Percentiles rank a stretch among this genome's conserved stretches.
phyloP scores from a whole-genome alignment of 495 filamentous ascomycete genomes.

The Diplogelasinospora grovesii region DNA sequence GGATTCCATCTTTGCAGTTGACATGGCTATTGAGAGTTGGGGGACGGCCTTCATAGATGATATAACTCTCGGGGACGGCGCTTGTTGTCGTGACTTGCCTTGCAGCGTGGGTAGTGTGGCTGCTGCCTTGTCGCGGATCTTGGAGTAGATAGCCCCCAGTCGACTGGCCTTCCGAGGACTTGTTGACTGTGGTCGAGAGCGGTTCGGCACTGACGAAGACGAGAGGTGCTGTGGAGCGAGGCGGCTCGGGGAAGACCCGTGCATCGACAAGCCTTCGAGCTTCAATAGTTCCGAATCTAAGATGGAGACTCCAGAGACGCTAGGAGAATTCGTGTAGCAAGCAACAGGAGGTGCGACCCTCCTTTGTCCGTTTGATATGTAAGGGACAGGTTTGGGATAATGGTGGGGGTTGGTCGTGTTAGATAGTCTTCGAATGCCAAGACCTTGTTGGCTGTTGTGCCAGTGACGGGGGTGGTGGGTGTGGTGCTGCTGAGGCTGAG shows the following conservation, averaged over 20 bases:
- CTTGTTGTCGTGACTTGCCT: constrained; percentile 10
- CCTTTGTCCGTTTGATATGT: too few relatives aligned
- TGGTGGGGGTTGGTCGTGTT: too few relatives aligned
- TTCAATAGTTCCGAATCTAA: constrained; percentile 42
- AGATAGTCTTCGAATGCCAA: too few relatives aligned
- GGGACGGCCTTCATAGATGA: too few relatives aligned
- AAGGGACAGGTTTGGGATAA: too few relatives aligned
- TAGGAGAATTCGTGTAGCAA: constrained; percentile 7
- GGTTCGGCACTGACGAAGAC: constrained; percentile 23
- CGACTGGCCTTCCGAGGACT: constrained; percentile 23
- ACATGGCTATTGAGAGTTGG: too few relatives aligned
- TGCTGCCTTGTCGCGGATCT: constrained; percentile 24
- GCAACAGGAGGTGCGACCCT: background rate
- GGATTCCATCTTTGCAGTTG: constrained; percentile 17
- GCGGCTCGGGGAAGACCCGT: too few relatives aligned
- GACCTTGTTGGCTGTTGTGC: too few relatives aligned
- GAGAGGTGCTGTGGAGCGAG: constrained; percentile 20
- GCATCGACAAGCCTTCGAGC: constrained; percentile 39
- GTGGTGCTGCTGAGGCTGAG: too few relatives aligned
- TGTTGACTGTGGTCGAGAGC: constrained; percentile 15
- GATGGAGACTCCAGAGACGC: constrained; percentile 29
- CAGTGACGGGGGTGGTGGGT: too few relatives aligned
- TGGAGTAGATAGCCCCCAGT: constrained; percentile 19
- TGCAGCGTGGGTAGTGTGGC: constrained; percentile 15
- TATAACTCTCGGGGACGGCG: too few relatives aligned